phyloP scores from a whole-genome alignment of 75 land plant species.

The Chamaecyparis obtusa region DNA sequence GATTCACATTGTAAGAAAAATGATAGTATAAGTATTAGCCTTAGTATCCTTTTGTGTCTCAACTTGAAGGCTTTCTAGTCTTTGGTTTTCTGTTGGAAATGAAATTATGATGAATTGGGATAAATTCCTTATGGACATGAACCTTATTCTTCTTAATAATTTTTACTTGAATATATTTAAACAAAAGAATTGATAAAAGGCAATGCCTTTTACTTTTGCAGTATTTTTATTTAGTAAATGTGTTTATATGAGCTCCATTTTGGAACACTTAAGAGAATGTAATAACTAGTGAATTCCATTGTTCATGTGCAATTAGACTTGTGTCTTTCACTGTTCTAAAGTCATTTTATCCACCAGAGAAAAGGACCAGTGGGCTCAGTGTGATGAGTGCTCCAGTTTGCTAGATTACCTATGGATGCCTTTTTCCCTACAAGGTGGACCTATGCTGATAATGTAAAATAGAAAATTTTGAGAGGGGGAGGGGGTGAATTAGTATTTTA shows the following conservation, averaged over 20 bases:
- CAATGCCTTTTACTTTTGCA: neutral
- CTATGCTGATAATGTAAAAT: constrained; percentile 43
- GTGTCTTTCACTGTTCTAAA: constrained; percentile 5
- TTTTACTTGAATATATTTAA: no score
- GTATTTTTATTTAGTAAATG: neutral
- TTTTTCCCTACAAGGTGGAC: constrained; percentile 49
- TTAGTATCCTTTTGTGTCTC: neutral
- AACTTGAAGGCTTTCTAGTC: neutral
- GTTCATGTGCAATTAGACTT: neutral
- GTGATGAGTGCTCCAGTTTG: constrained; percentile 55
- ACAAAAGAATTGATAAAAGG: neutral
- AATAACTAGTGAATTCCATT: neutral
- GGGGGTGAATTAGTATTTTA: no score
- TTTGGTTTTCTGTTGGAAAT: neutral
- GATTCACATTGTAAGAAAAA: no score
- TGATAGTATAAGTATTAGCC: neutral
- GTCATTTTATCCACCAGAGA: constrained; percentile 4
- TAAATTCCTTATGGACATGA: neutral
- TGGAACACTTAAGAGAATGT: neutral
- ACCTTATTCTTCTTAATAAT: neutral
- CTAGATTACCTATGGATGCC: constrained; percentile 35
- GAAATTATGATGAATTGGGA: neutral
- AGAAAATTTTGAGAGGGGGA: no score
- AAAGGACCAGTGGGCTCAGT: constrained; percentile 56
- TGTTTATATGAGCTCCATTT: neutral